These are phyloP conservation scores for Earliella scabrosa DNA, from an alignment of 1,284 basidiomycete genomes.

Conservation along the genomic window DNA sequence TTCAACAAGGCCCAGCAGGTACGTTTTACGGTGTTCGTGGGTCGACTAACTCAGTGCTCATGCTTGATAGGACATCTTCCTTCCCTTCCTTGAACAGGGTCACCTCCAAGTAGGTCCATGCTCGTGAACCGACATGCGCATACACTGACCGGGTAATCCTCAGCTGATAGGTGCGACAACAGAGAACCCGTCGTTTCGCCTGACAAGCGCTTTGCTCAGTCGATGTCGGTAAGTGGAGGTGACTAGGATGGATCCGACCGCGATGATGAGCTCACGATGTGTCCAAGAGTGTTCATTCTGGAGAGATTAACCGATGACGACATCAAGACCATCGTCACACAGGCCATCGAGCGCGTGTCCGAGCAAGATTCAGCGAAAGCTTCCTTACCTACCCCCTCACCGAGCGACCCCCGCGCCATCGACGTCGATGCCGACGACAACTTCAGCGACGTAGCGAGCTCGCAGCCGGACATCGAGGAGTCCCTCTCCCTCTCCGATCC, in stretches of 20 bases:
- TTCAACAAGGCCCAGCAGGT: slow-evolving; percentile 87
- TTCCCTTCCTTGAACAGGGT: slow-evolving; percentile 83
- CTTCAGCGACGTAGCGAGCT: slow-evolving; percentile 21
- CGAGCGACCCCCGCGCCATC: slow-evolving; percentile 1
- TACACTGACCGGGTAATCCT: slow-evolving; percentile 12
- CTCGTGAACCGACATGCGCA: slow-evolving; percentile 19
- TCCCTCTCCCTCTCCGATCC: slow-evolving; percentile 14
- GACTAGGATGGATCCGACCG: not conserved
- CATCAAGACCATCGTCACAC: slow-evolving; percentile 53
- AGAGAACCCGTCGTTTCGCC: slow-evolving; percentile 90
- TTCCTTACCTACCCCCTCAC: not conserved
- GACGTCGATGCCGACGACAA: slow-evolving; percentile 6
- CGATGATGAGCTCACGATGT: not conserved
- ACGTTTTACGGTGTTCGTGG: not conserved
- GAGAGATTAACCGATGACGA: slow-evolving; percentile 65
- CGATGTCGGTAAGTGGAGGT: slow-evolving; percentile 68
- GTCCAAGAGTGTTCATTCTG: slow-evolving; percentile 62
- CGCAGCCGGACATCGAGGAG: slow-evolving; percentile 24
- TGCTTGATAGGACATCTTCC: slow-evolving; percentile 66
- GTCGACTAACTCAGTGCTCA: not conserved
- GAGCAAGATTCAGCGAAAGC: slow-evolving; percentile 14
- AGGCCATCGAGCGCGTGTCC: slow-evolving; percentile 50
- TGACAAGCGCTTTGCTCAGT: slow-evolving; percentile 79
- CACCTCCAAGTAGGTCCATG: slow-evolving; percentile 62
- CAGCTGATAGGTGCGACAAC: slow-evolving; percentile 90